phyloP scores from a whole-genome alignment of 192 early-diverging fungal species.

The Coemansia sp. region DNA sequence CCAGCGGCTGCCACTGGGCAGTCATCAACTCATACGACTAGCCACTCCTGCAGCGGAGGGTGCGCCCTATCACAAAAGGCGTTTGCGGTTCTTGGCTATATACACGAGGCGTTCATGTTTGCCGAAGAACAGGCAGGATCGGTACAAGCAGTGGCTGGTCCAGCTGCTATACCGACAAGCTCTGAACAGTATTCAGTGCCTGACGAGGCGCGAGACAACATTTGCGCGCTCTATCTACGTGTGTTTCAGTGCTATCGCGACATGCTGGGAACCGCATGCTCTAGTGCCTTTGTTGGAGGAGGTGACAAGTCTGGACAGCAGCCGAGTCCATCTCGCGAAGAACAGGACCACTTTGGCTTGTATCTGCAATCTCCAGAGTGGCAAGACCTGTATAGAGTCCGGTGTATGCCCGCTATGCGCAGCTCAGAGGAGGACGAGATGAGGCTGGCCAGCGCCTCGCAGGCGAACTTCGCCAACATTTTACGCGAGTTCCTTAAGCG shows the following conservation, averaged over 20 bases:
- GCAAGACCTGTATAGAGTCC: constrained; percentile 37
- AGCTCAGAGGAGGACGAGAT: constrained; percentile 41
- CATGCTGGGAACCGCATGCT: constrained; percentile 4
- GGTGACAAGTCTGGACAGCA: background rate
- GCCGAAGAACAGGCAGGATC: constrained; percentile 29
- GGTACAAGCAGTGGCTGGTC: background rate
- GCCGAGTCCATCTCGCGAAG: background rate
- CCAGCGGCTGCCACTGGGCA: background rate
- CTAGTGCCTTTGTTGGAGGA: background rate
- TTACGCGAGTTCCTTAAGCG: constrained; percentile 26
- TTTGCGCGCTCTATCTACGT: constrained; percentile 30
- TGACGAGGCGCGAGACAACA: constrained; percentile 12
- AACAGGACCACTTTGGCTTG: constrained; percentile 17
- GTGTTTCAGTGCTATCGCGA: constrained; percentile 32
- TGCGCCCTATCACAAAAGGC: constrained; percentile 17
- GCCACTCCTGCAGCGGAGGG: constrained; percentile 11
- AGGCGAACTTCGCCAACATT: constrained; percentile 23
- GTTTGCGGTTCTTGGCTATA: constrained; percentile 37
- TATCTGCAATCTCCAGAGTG: constrained; percentile 26
- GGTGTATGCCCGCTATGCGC: constrained; percentile 49
- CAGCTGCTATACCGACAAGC: background rate
- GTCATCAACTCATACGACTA: background rate
- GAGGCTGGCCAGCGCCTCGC: constrained; percentile 20
- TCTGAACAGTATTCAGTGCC: background rate
- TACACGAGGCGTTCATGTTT: constrained; percentile 51